Base-by-base conservation (phyloP, 140 eudicot species). In the Erigeron philadelphicus region DNA sequence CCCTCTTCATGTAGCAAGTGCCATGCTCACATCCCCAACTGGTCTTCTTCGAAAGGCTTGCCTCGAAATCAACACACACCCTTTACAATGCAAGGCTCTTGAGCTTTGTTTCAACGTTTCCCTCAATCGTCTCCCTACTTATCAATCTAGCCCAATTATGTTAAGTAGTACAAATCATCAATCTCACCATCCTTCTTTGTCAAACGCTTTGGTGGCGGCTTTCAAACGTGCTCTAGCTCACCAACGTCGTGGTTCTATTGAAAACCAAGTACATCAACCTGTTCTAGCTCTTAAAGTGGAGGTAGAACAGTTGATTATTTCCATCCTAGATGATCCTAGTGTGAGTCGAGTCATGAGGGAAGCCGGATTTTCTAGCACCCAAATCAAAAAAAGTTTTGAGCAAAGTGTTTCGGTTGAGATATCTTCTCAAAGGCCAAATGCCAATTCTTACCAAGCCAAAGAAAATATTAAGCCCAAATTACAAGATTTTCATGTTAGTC, bases 321-420 rank as follows among this genome's bases (percentile, higher is more conserved):
- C 96, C 45, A 86, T 89, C 31, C 82, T 89, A 6, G 96, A 89
- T 81, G 96, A 89, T 35, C 96, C 96, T 16, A 86, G 96, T 73
- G 96, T 89, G 68, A 89, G 96, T 70, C 69, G 96, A 75, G 96
- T 86, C 72, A 89, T 89, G 96, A 82, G 96, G 50, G 96, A 89
- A 71, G 96, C 96, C 17, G 95, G 95, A 3, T 89, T 89, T 58
- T 84, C 95, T 35, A 89, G 96, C 67, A 78, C 95, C 31, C 91
- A 78, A 72, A 86, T 89, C 16, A 89, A 89, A 74, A 56, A 73
- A 72, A 82, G 83, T 52, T 81, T 89, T 16, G 96, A 86, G 55
- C 83, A 86, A 55, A 46, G 31, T 15, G 25, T 54, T 17, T 54
- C 56, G 3, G 16, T 79, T 63, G 88, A 87, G 54, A 50, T 50